Evolutionary conservation across 2,329 filamentous ascomycete genomes (phyloP).

Genomic region (Cordyceps fumosorosea): DNA sequence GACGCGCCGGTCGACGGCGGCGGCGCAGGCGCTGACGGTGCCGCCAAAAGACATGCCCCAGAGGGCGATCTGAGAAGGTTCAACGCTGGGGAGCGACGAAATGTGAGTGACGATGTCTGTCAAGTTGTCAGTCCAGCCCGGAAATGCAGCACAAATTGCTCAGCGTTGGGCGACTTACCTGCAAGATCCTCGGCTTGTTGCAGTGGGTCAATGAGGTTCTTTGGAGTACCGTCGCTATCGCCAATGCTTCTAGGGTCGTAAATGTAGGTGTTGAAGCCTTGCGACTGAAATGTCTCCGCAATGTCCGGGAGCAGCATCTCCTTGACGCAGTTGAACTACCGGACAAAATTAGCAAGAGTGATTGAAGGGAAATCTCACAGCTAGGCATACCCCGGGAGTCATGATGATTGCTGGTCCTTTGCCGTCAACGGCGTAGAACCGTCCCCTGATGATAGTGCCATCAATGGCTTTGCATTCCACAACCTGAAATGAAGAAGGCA

Average conservation of each 20-base stretch:
- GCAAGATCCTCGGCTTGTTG: constrained; percentile 5
- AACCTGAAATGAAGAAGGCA: constrained; percentile 15
- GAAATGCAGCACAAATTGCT: too few relatives aligned
- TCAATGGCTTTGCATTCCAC: constrained; percentile 36
- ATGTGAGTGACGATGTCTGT: constrained; percentile 34
- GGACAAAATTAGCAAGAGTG: neutral
- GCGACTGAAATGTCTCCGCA: constrained; percentile 25
- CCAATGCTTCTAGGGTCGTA: constrained; percentile 32
- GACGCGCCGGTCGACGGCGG: constrained; percentile 20
- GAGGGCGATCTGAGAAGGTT: constrained; percentile 20
- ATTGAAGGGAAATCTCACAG: too few relatives aligned
- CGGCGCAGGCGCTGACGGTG: constrained; percentile 21
- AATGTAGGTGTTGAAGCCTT: constrained; percentile 28
- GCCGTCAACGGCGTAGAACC: constrained; percentile 26
- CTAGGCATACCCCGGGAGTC: constrained; percentile 21
- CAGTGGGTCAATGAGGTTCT: constrained; percentile 25
- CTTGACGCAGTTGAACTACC: constrained; percentile 20
- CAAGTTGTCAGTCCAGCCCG: neutral
- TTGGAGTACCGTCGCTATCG: constrained; percentile 30
- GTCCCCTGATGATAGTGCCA: constrained; percentile 31
- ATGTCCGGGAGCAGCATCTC: constrained; percentile 27
- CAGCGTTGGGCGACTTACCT: constrained; percentile 14
- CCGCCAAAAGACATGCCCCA: constrained; percentile 27
- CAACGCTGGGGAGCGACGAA: constrained; percentile 34
- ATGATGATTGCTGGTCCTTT: constrained; percentile 24